Evolutionary conservation across 768 basidiomycete genomes (phyloP).

Genomic region (Calocera viscosa): DNA sequence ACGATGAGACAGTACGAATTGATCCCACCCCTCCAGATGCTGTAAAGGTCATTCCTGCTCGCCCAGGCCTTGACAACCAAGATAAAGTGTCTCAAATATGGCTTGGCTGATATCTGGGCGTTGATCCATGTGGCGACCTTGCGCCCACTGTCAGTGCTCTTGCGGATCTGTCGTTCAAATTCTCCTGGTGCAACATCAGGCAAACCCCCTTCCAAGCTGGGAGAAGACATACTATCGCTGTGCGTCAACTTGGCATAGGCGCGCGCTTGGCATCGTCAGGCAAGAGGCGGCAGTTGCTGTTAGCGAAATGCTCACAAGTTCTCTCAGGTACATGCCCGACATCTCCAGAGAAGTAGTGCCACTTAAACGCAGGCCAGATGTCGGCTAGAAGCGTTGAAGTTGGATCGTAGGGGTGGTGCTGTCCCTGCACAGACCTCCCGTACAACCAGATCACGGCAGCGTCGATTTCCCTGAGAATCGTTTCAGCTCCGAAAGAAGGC

Average conservation of each 20-base stretch:
- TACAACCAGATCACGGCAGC: neutral
- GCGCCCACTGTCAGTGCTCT: neutral
- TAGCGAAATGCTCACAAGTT: neutral
- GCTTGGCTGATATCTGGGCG: neutral
- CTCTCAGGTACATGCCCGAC: neutral
- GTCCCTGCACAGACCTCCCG: neutral
- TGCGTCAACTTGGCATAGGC: neutral
- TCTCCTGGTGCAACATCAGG: neutral
- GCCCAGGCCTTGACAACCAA: neutral
- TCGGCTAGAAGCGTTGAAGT: neutral
- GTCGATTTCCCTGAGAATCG: neutral
- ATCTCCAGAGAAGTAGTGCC: conserved; percentile 4
- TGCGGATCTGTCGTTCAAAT: neutral
- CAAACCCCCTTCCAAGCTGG: neutral
- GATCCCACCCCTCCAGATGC: neutral
- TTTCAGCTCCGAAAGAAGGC: neutral
- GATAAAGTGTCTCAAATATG: neutral
- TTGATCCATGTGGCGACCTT: neutral
- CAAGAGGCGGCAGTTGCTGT: too few species aligned
- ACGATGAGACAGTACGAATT: neutral
- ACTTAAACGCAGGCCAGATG: neutral
- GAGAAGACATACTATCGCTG: neutral
- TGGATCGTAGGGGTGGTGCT: neutral
- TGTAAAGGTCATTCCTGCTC: neutral
- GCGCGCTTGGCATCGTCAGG: neutral